Base-by-base conservation (phyloP, 768 basidiomycete species). In the Podaxis sp. region DNA sequence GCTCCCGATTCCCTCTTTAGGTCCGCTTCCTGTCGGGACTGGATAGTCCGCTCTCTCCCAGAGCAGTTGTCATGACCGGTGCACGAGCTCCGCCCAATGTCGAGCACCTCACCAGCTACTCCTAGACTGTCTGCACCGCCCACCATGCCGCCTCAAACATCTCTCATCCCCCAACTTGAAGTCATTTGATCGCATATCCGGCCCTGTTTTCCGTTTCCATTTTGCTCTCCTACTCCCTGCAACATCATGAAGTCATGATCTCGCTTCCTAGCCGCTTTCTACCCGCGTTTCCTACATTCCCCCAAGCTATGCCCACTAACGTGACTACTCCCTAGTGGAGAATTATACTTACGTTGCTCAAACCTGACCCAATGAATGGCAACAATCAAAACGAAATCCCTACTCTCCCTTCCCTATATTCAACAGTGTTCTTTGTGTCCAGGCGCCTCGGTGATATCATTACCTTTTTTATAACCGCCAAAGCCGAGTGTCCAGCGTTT, bases 181-280 rank as follows among this genome's bases (percentile, higher is more conserved):
- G 58, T 43, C 49, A 51, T 37, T 37, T 38, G 58, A 38, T 51
- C 27, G 19, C 33, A 5, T 19, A 13, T 55, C 33, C 61, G 61
- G 54, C 46, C 61, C 55, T 62, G 46, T 13, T 27, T 38, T 37
- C 61, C 46, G 54, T 62, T 27, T 62, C 33, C 54, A 56, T 62
- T 62, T 38, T 62, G 61, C 61, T 62, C 61, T 22, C 15, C 27
- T 55, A 46, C 59, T 59, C 57, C 59, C 59, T 60, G 59, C 50
- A 54, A 37, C 7, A 60, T 61, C 53, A 62, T 55, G 54, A 62
- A 50, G 54, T 62, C 54, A 55, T 61, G 61, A 61, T 56, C 24
- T 60, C 61, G 55, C 54, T 62, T 62, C 60, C 36, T 55, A 62
- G 37, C 61, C 61, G 61, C 49, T 38, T 56, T 56, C 55, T 62